These are phyloP conservation scores for Cephaloascus albidus DNA, from an alignment of 805 yeast species.

Conservation along the genomic window DNA sequence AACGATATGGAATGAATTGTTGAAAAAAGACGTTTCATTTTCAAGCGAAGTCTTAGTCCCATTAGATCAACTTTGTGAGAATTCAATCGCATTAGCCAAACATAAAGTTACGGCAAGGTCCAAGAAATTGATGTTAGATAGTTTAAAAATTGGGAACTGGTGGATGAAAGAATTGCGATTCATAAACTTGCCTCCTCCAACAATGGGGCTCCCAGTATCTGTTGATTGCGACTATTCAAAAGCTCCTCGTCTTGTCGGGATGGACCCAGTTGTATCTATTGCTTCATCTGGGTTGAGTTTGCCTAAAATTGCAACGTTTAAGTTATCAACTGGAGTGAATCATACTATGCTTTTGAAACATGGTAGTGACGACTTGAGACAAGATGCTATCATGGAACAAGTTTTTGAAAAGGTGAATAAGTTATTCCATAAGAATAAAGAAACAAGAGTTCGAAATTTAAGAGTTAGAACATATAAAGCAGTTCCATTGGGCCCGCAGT, in stretches of 20 bases:
- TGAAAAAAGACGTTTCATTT: constrained; percentile 12
- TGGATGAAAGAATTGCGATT: constrained; percentile 47
- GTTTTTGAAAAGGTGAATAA: constrained; percentile 82
- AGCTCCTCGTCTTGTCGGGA: constrained; percentile 35
- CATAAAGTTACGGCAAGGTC: constrained; percentile 28
- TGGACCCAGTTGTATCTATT: constrained; percentile 40
- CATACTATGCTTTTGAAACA: constrained; percentile 68
- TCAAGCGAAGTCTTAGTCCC: constrained; percentile 24
- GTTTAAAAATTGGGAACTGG: constrained; percentile 36
- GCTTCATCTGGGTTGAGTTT: constrained; percentile 80
- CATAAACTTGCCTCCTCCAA: constrained; percentile 57
- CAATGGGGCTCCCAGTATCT: constrained; percentile 34
- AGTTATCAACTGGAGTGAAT: constrained; percentile 45
- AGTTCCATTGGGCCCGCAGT: constrained; percentile 76
- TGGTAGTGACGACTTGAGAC: constrained; percentile 86
- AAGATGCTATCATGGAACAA: constrained; percentile 97
- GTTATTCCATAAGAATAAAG: constrained; percentile 46
- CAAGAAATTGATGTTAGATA: constrained; percentile 18
- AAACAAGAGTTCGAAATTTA: constrained; percentile 47
- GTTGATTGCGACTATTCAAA: constrained; percentile 30
- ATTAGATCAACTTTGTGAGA: constrained; percentile 40
- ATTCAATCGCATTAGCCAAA: constrained; percentile 42
- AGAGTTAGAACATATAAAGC: constrained; percentile 80
- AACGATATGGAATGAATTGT: constrained; percentile 32
- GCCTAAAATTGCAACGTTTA: constrained; percentile 67